phyloP scores from a whole-genome alignment of 306 rosid species.

The Acacia acuminata region DNA sequence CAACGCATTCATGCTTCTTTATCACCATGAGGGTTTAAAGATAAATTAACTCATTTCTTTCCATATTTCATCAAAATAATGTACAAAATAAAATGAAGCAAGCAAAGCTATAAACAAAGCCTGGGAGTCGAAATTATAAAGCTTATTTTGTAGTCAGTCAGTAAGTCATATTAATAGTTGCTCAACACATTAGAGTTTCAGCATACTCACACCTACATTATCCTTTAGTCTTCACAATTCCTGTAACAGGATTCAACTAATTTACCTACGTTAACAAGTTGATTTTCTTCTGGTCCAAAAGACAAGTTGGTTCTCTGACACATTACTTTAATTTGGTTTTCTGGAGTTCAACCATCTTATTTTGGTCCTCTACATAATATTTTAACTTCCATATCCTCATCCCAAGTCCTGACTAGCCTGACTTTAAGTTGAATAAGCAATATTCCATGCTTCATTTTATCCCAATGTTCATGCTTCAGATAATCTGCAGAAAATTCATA shows the following conservation, averaged over 20 bases:
- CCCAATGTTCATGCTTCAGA: neutral
- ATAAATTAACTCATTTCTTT: neutral
- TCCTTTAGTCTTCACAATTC: neutral
- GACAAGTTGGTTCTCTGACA: neutral
- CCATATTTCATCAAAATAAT: neutral
- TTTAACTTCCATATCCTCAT: neutral
- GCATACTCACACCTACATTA: neutral
- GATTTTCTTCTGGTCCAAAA: neutral
- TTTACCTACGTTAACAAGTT: neutral
- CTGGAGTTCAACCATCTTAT: neutral
- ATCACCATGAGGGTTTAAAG: neutral
- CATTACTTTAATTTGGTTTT: neutral
- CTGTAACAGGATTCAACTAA: neutral
- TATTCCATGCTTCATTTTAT: neutral
- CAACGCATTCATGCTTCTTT: neutral
- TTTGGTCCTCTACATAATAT: neutral
- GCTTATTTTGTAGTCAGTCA: neutral
- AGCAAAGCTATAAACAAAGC: neutral
- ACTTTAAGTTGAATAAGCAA: neutral
- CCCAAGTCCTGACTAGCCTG: neutral
- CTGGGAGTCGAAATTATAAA: neutral
- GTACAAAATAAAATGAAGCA: neutral
- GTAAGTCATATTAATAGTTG: neutral
- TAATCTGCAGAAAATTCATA: neutral
- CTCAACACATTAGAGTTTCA: neutral